Conservation (phyloP, 768 basidiomycete genomes). For the Serendipita sp. region DNA sequence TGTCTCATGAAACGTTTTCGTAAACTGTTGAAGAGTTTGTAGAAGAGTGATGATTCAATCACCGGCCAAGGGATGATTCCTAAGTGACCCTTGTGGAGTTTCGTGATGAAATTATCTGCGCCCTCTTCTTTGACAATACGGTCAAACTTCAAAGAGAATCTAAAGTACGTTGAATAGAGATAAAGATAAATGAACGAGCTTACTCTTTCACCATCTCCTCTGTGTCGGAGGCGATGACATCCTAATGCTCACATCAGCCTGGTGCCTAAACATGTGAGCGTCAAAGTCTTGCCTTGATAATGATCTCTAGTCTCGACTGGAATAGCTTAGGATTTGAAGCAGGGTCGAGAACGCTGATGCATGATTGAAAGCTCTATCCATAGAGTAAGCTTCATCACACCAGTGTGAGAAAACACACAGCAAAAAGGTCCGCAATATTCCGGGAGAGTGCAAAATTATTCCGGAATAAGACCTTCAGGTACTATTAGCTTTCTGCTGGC, state of each 20-base stretch:
- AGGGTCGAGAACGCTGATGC: constrained; percentile 34
- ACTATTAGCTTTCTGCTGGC: neutral
- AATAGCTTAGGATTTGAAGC: constrained; percentile 41
- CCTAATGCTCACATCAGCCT: constrained; percentile 22
- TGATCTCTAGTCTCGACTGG: constrained; percentile 41
- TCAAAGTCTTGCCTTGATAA: constrained; percentile 34
- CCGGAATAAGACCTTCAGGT: constrained; percentile 40
- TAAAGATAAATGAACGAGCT: constrained; percentile 11
- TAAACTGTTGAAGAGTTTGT: constrained; percentile 33
- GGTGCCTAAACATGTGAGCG: neutral
- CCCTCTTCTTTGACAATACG: constrained; percentile 47
- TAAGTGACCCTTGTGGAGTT: constrained; percentile 37
- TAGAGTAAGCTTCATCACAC: too few relatives aligned
- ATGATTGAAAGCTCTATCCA: constrained; percentile 13
- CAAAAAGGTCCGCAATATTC: constrained; percentile 46
- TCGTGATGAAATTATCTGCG: constrained; percentile 45
- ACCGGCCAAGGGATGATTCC: constrained; percentile 53
- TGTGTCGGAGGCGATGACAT: constrained; percentile 47
- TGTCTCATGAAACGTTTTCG: constrained; percentile 35
- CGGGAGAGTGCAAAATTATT: constrained; percentile 49
- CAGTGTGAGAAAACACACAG: constrained; percentile 32
- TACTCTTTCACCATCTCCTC: constrained; percentile 43
- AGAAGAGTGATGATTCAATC: constrained; percentile 46
- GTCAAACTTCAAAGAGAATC: constrained; percentile 41
- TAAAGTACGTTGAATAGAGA: constrained; percentile 13